Conservation (phyloP, 305 asterid species). For the Rubia peregrina region DNA sequence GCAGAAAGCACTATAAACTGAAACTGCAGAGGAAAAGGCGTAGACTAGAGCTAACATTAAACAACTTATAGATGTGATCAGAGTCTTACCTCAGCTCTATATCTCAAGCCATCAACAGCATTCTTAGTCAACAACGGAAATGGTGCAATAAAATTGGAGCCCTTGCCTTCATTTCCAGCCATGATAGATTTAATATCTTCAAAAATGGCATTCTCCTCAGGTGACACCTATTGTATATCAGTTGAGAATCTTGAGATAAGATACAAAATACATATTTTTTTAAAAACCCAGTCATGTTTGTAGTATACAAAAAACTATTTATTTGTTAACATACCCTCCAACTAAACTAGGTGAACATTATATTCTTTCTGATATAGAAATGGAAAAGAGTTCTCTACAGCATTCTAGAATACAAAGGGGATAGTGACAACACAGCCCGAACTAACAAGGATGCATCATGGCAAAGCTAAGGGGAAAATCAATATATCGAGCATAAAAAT, state of each 20-base stretch:
- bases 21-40: neutral
- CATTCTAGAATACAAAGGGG: neutral
- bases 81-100: constrained; percentile 80
- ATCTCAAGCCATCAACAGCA: constrained; percentile 84
- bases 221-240: constrained; percentile 46
- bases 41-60: neutral
- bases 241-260: neutral
- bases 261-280: neutral
- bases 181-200: constrained; percentile 63
- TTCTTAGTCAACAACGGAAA: constrained; percentile 73
- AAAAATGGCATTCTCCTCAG: constrained; percentile 60
- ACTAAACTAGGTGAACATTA: neutral
- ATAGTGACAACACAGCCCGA: neutral
- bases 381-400: neutral
- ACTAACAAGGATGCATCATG: neutral
- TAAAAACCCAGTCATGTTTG: no score
- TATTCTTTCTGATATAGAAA: neutral
- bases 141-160: constrained; percentile 70
- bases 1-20: neutral
- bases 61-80: neutral
- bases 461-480: no score
- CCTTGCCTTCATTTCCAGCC: constrained; percentile 53
- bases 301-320: no score
- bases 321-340: no score
- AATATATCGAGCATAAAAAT: no score